Base-by-base conservation (phyloP, 2,329 filamentous ascomycete genomes). In the Pestalotiopsis sp. region DNA sequence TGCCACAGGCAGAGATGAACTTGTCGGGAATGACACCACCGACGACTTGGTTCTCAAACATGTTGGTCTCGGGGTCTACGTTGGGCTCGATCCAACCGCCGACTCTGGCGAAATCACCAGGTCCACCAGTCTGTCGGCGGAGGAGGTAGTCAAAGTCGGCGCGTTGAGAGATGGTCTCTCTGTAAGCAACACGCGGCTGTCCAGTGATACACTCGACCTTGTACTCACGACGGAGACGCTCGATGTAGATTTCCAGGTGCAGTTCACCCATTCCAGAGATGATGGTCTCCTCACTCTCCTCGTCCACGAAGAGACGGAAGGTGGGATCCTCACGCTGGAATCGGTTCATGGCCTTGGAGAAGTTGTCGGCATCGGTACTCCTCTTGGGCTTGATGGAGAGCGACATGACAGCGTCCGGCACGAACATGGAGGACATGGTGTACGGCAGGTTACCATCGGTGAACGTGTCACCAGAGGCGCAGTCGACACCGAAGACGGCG, bases 311-410 rank as follows among this genome's bases (percentile, higher is more conserved):
- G 49, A 99, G 93, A 67, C 96, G 91, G 89, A 99, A 99, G 13
- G 96, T 99, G 3, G 96, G 96, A 77, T 99, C 96, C 83, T 99
- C 96, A 72, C 96, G 92, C 83, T 98, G 95, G 89, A 99, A 99
- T 74, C 96, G 93, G 80, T 95, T 96, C 91, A 99, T 98, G 74
- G 96, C 96, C 84, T 99, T 99, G 78, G 92, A 95, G 87, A 99
- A 99, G 84, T 97, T 96, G 79, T 94, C 90, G 69, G 92, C 91
- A 77, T 99, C 95, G 80, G 94, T 96, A 79, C 89, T 94, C 80
- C 94, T 91, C 87, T 98, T 98, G 62, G 96, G 96, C 82, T 94
- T 94, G 86, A 99, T 98, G 25, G 95, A 98, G 57, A 99, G 90
- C 20, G 95, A 98, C 83, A 99, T 98, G 84, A 99, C 96, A 38